phyloP scores from a whole-genome alignment of 78 protist genomes.

The Dictyostelium discoideum region DNA sequence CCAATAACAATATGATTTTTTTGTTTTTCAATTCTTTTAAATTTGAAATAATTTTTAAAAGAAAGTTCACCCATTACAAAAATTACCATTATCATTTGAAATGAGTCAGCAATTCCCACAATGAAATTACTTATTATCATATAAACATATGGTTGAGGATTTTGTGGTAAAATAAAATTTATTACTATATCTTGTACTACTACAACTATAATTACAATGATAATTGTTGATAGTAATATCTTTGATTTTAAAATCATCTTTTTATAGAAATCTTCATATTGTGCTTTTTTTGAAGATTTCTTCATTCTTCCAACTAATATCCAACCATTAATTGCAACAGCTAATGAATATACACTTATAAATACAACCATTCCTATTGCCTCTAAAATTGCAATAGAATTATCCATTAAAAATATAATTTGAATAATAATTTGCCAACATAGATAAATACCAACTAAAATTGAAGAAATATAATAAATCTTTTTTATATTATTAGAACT shows the following conservation, averaged over 20 bases:
- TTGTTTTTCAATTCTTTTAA: neutral
- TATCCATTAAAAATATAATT: neutral
- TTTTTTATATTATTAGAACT: neutral
- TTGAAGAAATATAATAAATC: neutral
- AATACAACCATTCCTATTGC: neutral
- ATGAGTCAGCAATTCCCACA: neutral
- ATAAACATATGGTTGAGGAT: neutral
- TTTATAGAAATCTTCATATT: neutral
- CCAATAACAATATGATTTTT: neutral
- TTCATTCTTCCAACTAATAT: neutral
- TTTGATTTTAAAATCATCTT: neutral
- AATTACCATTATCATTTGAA: neutral
- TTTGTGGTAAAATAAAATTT: neutral
- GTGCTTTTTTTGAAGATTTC: neutral
- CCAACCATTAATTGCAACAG: neutral
- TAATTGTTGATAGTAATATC: neutral
- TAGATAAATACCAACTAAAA: neutral
- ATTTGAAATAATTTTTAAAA: neutral
- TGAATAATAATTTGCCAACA: neutral
- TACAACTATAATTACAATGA: neutral
- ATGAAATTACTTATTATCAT: neutral
- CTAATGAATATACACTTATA: neutral
- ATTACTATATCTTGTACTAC: neutral
- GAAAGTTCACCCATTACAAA: neutral
- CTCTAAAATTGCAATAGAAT: neutral